phyloP scores from a whole-genome alignment of 2,329 filamentous ascomycete species.

The Colletotrichum brevisporum region DNA sequence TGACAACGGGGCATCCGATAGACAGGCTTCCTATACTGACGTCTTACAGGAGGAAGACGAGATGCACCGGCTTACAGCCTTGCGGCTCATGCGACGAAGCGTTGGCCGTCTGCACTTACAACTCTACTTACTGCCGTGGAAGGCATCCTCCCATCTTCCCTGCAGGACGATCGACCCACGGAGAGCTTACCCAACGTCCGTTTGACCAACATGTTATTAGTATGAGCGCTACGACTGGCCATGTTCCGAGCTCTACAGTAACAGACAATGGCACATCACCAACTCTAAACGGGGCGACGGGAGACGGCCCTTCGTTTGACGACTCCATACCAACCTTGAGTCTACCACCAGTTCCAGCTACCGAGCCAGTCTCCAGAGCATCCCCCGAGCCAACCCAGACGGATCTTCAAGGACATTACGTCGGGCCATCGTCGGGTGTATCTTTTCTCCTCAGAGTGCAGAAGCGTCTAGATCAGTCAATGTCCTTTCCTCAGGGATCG shows the following conservation, averaged over 20 bases:
- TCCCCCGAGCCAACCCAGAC: constrained; percentile 48
- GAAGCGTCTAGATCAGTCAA: constrained; percentile 43
- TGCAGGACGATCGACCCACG: neutral
- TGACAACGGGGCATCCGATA: no score
- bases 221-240: no score
- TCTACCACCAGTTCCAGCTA: neutral
- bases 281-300: neutral
- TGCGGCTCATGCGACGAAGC: constrained; percentile 50
- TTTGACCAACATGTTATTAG: neutral
- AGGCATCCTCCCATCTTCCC: constrained; percentile 53
- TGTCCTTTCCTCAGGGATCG: constrained; percentile 15
- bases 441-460: constrained; percentile 48
- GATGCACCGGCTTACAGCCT: constrained; percentile 49
- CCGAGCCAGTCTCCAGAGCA: neutral
- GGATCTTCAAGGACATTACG: constrained; percentile 49
- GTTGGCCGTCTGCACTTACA: constrained; percentile 58
- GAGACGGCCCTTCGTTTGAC: neutral
- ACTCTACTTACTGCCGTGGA: constrained; percentile 63
- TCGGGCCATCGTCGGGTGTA: constrained; percentile 49
- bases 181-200: neutral
- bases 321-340: neutral
- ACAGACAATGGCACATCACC: neutral
- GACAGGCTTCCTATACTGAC: neutral
- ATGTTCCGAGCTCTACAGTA: no score
- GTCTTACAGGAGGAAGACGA: constrained; percentile 47